Conservation (phyloP, 2,329 filamentous ascomycete species). For the Penicillium crustosum region DNA sequence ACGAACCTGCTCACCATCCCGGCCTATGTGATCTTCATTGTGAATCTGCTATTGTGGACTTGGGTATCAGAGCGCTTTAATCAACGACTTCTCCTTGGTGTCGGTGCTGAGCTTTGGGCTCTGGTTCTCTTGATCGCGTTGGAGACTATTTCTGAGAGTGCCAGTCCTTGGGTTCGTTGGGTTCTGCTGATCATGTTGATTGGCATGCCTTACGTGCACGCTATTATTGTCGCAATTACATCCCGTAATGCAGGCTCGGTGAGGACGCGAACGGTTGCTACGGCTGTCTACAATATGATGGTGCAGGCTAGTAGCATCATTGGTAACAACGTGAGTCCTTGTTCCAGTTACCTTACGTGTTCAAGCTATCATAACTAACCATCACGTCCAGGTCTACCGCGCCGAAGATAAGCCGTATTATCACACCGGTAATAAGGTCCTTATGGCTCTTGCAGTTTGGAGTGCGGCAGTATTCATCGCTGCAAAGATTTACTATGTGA, state of each 20-base stretch:
- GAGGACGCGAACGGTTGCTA: constrained; percentile 44
- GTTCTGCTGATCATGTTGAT: constrained; percentile 54
- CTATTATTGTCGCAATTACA: constrained; percentile 51
- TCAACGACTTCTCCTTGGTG: constrained; percentile 55
- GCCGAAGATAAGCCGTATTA: constrained; percentile 58
- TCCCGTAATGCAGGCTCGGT: constrained; percentile 47
- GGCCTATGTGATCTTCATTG: constrained; percentile 56
- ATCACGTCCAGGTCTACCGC: constrained; percentile 53
- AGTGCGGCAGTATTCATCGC: constrained; percentile 52
- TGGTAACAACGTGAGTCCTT: constrained; percentile 36
- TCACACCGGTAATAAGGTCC: constrained; percentile 57
- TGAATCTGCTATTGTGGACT: constrained; percentile 56
- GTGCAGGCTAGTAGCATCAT: constrained; percentile 47
- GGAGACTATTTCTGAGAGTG: constrained; percentile 49
- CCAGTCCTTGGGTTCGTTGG: constrained; percentile 55
- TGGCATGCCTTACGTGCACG: constrained; percentile 60
- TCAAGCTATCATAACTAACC: constrained; percentile 1
- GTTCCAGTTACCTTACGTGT: neutral
- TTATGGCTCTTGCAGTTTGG: constrained; percentile 54
- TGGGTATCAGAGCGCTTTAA: constrained; percentile 58
- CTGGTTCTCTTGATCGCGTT: constrained; percentile 55
- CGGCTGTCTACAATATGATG: constrained; percentile 49
- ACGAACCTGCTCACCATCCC: constrained; percentile 65
- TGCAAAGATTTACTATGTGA: constrained; percentile 42
- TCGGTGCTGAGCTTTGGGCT: constrained; percentile 55